Percentiles rank a stretch among this genome's conserved stretches.
Conservation (phyloP, 1,284 basidiomycete species). For the Erythrobasidium hasegawianum region DNA sequence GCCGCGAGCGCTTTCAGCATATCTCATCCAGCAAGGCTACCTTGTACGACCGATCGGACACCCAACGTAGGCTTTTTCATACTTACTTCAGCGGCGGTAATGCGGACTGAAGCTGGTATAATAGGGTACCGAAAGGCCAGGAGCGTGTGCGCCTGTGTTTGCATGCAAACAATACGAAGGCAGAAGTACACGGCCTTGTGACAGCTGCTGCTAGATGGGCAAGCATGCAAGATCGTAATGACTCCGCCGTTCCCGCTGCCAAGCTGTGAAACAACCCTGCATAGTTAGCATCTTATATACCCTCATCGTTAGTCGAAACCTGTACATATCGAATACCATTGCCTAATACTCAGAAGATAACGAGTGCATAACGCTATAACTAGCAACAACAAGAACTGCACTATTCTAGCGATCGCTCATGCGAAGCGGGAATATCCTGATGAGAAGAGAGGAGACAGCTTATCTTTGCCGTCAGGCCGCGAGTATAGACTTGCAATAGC, state of each 20-base stretch:
- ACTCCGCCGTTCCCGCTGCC: not conserved
- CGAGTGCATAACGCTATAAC: not conserved
- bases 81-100: too few species aligned
- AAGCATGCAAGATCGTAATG: not conserved
- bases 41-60: conserved; percentile 75
- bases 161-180: conserved; percentile 66
- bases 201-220: conserved; percentile 58
- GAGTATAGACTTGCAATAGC: conserved; percentile 29
- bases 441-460: conserved; percentile 27
- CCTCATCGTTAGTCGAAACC: not conserved
- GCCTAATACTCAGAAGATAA: too few species aligned
- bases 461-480: conserved; percentile 15
- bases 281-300: not conserved
- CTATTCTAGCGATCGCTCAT: not conserved
- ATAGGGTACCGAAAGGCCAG: conserved; percentile 72
- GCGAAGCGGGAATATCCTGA: conserved; percentile 28
- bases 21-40: conserved; percentile 60
- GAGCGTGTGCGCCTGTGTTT: conserved; percentile 80
- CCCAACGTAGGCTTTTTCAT: conserved; percentile 51
- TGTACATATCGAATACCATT: not conserved
- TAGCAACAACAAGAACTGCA: not conserved
- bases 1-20: conserved; percentile 65
- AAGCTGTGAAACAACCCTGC: not conserved
- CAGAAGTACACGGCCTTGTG: conserved; percentile 62
- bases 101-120: too few species aligned